Evolutionary conservation across 2,329 filamentous ascomycete genomes (phyloP), one percentile per base, ranked within the genome.

Genomic region (Neofusicoccum kwambonambiense): DNA sequence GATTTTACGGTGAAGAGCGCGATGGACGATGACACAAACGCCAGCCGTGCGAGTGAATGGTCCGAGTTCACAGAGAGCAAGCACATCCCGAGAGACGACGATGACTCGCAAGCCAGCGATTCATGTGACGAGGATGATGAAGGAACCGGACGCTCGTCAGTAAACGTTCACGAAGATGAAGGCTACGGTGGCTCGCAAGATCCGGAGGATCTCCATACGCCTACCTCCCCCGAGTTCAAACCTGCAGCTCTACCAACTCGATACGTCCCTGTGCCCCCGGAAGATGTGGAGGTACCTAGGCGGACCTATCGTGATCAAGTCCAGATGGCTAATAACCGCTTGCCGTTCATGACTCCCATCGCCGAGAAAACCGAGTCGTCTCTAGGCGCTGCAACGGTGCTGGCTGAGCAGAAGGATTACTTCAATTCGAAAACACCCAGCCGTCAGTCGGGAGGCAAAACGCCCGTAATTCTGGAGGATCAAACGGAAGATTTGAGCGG

Each of bases 281-380:
- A 96, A 73, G 92, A 96, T 76, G 96, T 93, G 75, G 88, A 93
- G 69, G 87, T 91, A 50, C 90, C 92, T 17, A 90, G 86, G 64
- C 86, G 89, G 54, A 90, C 91, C 65, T 97, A 90, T 83, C 89
- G 93, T 73, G 91, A 97, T 77, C 87, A 92, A 73, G 85, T 81
- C 41, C 86, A 93, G 75, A 84, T 89, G 76, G 92, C 93, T 66
- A 96, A 97, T 73, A 97, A 93, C 77, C 89, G 93, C 63, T 83
- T 98, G 9, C 95, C 94, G 3, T 99, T 98, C 76, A 98, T 99
- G 95, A 99, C 95, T 0, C 95, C 95, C 1, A 99, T 99, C 69
- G 94, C 95, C 1, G 95, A 99, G 77, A 89, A 92, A 71, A 99
- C 95, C 0, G 95, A 99, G 77, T 90, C 89, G 11, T 97, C 93